A percentile compares a stretch with the other conserved stretches of the same genome.
Conservation (phyloP, 805 yeast genomes). For the Kluyveromyces dobzhanskii region DNA sequence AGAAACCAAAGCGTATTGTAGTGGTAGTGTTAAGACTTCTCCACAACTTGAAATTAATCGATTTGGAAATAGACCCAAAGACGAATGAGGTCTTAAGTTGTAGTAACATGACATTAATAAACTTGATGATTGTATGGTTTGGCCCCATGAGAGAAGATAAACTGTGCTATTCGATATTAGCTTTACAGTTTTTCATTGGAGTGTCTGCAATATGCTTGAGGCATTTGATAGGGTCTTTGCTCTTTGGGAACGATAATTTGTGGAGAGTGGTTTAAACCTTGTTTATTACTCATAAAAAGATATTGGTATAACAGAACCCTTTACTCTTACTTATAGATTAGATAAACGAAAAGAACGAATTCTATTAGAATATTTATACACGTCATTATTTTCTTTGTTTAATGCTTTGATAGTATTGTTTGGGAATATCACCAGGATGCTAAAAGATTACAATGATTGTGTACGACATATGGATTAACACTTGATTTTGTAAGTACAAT, state of each 20-base stretch:
- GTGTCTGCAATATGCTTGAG: conserved; percentile 57
- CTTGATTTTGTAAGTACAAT: too few relatives aligned
- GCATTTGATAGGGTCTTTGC: conserved; percentile 76
- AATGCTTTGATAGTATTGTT: too few relatives aligned
- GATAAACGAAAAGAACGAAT: too few relatives aligned
- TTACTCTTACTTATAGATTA: too few relatives aligned
- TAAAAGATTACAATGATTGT: too few relatives aligned
- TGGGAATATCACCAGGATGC: too few relatives aligned
- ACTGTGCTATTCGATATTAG: conserved; percentile 53
- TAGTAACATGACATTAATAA: conserved; percentile 83
- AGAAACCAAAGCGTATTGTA: conserved; percentile 29
- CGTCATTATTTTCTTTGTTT: too few relatives aligned
- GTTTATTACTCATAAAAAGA: not conserved
- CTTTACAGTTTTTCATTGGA: conserved; percentile 60
- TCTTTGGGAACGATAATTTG: conserved; percentile 85
- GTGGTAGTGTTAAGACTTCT: conserved; percentile 35
- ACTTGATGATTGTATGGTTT: conserved; percentile 70
- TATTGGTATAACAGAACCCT: too few relatives aligned
- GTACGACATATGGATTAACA: too few relatives aligned
- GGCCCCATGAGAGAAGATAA: conserved; percentile 87
- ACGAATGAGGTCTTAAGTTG: conserved; percentile 33
- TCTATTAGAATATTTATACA: too few relatives aligned
- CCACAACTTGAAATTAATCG: conserved; percentile 38
- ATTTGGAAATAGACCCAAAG: conserved; percentile 35
- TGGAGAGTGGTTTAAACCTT: conserved; percentile 26